A percentile compares a stretch with the other conserved stretches of the same genome.
Evolutionary conservation across 2,329 filamentous ascomycete genomes (phyloP).

Genomic region (Neofusicoccum kwambonambiense): DNA sequence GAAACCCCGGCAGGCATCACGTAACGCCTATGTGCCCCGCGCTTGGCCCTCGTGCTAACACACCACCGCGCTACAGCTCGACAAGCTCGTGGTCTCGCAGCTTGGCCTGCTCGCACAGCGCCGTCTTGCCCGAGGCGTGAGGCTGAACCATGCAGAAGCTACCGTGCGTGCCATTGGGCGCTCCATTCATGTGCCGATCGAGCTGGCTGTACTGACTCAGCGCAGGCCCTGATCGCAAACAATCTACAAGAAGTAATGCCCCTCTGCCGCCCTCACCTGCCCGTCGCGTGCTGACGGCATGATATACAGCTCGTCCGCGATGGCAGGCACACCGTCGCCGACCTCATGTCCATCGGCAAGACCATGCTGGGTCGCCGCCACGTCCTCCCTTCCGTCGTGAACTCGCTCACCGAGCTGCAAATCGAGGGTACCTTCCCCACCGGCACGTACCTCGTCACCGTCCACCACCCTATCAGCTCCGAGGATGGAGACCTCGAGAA

Average conservation of each 20-base stretch:
- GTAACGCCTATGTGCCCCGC: not conserved
- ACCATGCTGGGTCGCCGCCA: constrained; percentile 93
- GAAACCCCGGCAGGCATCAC: not conserved
- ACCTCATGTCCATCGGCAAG: constrained; percentile 88
- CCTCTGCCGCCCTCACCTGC: not conserved
- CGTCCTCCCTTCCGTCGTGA: constrained; percentile 78
- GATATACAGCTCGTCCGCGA: constrained; percentile 76
- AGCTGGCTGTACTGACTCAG: constrained; percentile 27
- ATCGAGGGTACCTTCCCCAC: constrained; percentile 91
- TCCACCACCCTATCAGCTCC: constrained; percentile 82
- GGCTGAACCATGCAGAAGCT: constrained; percentile 87
- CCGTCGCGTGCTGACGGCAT: not conserved
- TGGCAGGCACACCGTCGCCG: constrained; percentile 86
- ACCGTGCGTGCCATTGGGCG: constrained; percentile 53
- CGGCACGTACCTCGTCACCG: constrained; percentile 91
- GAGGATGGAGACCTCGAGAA: constrained; percentile 84
- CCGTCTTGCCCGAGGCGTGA: constrained; percentile 81
- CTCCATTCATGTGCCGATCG: not conserved
- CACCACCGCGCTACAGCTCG: constrained; percentile 59
- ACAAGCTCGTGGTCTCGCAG: constrained; percentile 93
- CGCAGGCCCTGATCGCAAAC: constrained; percentile 75
- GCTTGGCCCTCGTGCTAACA: not conserved
- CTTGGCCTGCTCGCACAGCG: constrained; percentile 83
- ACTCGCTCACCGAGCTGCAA: constrained; percentile 79
- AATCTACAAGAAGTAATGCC: constrained; percentile 76